These are phyloP conservation scores for Funneliformis mosseae DNA, from an alignment of 192 early-diverging fungal species.

Conservation along the genomic window DNA sequence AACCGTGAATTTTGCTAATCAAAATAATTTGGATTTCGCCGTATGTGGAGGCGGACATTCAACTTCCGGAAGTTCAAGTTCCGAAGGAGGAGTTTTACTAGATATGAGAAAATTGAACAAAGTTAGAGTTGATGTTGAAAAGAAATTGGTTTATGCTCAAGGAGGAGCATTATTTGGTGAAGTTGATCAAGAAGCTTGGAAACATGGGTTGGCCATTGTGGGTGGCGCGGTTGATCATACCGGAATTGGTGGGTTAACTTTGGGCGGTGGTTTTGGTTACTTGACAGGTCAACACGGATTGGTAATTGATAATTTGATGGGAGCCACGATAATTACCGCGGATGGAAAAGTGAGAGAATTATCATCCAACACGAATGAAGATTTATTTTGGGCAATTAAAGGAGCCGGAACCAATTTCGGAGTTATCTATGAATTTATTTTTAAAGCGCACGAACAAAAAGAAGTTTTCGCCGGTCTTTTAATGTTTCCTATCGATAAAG, in stretches of 20 bases:
- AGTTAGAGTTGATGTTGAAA: conserved; percentile 35
- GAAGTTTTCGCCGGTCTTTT: conserved; percentile 31
- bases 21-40: conserved; percentile 33
- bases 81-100: conserved; percentile 36
- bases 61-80: conserved; percentile 35
- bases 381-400: conserved; percentile 56
- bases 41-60: conserved; percentile 42
- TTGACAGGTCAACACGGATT: conserved; percentile 41
- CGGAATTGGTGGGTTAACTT: conserved; percentile 48
- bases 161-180: conserved; percentile 46
- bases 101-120: conserved; percentile 33
- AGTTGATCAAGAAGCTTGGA: conserved; percentile 30
- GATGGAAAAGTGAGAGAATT: conserved; percentile 39
- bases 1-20: conserved; percentile 24
- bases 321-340: conserved; percentile 46
- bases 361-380: conserved; percentile 37
- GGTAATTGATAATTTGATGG: conserved; percentile 45
- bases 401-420: conserved; percentile 47
- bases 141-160: conserved; percentile 39
- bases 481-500: conserved; percentile 17
- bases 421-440: conserved; percentile 33
- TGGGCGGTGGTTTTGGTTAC: conserved; percentile 51
- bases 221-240: conserved; percentile 36
- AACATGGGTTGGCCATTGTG: conserved; percentile 37
- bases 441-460: conserved; percentile 32